Base-by-base conservation (phyloP, 169 alveolate genomes). In the Amoebophrya sp. region DNA sequence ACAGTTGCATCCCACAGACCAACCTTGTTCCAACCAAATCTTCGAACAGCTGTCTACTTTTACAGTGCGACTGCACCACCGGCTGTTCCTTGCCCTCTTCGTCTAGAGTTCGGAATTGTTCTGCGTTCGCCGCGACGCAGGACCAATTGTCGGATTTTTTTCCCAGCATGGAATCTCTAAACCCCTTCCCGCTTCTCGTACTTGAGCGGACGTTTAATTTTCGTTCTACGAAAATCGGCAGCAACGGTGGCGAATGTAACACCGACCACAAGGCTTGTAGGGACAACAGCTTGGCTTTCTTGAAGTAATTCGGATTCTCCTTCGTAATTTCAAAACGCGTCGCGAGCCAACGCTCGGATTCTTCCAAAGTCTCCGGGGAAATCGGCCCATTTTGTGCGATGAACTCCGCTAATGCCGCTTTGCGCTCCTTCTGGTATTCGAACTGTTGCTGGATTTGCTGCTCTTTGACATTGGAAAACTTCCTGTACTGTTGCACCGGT, bases 151-250 rank as follows among this genome's bases (percentile, higher is more conserved):
- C 83, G 38, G 35, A 12, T 25, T 66, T 66, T 18, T 25, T 18
- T 66, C 83, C 83, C 35, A 66, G 54, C 35, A 25, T 47, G 29
- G 66, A 18, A 47, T 47, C 66, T 47, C 18, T 47, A 18, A 47
- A n/a, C n/a, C n/a, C n/a, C n/a, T n/a, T n/a, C n/a, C n/a, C n/a
- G n/a, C n/a, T n/a, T n/a, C n/a, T n/a, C n/a, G n/a, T n/a, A n/a
- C n/a, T n/a, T n/a, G n/a, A n/a, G n/a, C n/a, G n/a, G n/a, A n/a
- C n/a, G n/a, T 41, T 41, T 12, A 41, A 41, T 12, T 41, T 2
- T 2, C 83, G 83, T 25, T 66, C 83, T 2, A 66, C 83, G 83
- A 66, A 66, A n/a, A 66, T 66, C 83, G 83, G 83, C 32, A 66
- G 83, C 83, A 66, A 25, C 1, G 83, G 83, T n/a, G 83, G 83